Conservation (phyloP, 2,329 filamentous ascomycete species). For the Purpureocillium takamizusanense region DNA sequence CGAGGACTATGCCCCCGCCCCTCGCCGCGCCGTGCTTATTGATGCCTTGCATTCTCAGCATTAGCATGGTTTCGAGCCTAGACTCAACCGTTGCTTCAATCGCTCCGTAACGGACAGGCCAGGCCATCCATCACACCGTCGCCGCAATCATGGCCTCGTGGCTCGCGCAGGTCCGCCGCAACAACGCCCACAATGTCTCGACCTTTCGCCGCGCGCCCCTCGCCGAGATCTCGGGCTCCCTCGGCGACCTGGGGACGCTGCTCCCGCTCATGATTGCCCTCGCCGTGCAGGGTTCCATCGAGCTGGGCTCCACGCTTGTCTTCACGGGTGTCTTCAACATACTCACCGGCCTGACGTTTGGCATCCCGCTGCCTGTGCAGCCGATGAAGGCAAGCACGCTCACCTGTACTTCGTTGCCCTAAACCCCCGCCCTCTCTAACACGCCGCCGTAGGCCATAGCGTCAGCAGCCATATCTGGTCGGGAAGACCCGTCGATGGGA, state of each 20-base stretch:
- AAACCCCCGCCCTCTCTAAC: no score
- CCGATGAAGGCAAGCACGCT: slow-evolving; percentile 54
- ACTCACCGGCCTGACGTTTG: slow-evolving; percentile 71
- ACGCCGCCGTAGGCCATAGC: slow-evolving; percentile 62
- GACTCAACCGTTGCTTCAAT: background rate
- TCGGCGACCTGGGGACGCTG: slow-evolving; percentile 82
- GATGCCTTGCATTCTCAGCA: no score
- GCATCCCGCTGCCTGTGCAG: slow-evolving; percentile 84
- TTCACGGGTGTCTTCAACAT: slow-evolving; percentile 87
- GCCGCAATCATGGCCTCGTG: slow-evolving; percentile 13
- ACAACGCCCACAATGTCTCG: slow-evolving; percentile 37
- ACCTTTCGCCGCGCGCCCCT: slow-evolving; percentile 38
- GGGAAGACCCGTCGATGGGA: slow-evolving; percentile 35
- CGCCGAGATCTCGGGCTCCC: slow-evolving; percentile 77
- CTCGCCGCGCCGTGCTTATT: no score
- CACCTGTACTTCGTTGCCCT: no score
- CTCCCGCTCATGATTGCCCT: slow-evolving; percentile 85
- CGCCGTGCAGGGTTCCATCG: slow-evolving; percentile 67
- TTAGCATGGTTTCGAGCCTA: background rate
- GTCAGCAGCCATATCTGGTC: slow-evolving; percentile 71
- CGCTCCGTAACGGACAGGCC: no score
- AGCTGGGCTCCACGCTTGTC: slow-evolving; percentile 73
- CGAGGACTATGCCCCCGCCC: no score
- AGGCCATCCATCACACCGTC: background rate
- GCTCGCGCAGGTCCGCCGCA: slow-evolving; percentile 18